Conservation (phyloP, 139 green algal species). For the Ulvella scutata region DNA sequence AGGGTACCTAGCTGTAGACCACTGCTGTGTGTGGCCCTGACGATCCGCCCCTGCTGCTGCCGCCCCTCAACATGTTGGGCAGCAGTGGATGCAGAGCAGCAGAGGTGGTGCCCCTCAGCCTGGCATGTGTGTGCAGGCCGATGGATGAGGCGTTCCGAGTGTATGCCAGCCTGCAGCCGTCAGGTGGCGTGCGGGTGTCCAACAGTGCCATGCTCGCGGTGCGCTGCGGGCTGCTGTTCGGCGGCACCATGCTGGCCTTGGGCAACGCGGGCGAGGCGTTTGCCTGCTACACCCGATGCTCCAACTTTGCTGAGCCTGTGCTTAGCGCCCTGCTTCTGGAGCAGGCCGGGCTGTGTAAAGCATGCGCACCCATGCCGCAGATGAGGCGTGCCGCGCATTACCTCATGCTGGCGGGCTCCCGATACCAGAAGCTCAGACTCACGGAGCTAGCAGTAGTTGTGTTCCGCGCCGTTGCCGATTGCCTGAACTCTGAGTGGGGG, state of each 20-base stretch:
- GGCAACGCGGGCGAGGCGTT: background rate
- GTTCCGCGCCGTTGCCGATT: background rate
- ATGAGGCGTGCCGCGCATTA: background rate
- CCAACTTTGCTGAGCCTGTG: slow-evolving; percentile 2
- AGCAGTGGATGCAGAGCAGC: too few species aligned
- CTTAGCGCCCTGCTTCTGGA: background rate
- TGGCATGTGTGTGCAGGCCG: background rate
- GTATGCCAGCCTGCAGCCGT: background rate
- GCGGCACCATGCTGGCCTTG: background rate
- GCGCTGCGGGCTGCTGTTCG: background rate
- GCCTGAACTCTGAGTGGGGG: background rate
- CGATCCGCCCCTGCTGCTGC: too few species aligned
- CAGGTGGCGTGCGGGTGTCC: background rate
- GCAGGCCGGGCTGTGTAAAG: background rate
- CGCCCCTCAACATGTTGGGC: too few species aligned
- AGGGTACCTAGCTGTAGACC: too few species aligned
- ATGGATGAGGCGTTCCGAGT: background rate
- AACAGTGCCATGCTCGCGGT: background rate
- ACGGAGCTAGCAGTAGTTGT: background rate
- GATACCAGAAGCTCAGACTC: background rate
- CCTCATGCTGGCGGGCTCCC: background rate
- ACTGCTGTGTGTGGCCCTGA: too few species aligned
- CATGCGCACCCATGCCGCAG: background rate
- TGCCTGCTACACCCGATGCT: background rate
- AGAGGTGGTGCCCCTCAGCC: too few species aligned